Evolutionary conservation across 1,284 basidiomycete genomes (phyloP), one percentile per base, ranked within the genome.

Genomic region (Psilocybe mexicana): DNA sequence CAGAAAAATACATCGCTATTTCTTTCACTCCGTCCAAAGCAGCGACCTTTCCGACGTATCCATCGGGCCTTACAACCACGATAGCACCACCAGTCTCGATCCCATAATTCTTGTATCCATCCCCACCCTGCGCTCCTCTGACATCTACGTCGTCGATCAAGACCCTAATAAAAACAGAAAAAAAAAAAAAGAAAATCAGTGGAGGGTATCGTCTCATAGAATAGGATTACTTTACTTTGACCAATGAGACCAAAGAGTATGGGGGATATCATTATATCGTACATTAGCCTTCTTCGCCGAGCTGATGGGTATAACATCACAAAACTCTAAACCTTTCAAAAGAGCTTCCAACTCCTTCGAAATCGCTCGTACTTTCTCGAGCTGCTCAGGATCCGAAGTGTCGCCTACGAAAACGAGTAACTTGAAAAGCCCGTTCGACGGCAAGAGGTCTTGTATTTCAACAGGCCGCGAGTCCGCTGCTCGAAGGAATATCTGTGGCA

Each of bases 391-490:
- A 23, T 80, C 65, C 6, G 72, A 72, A 6, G 81, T 70, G 59
- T 85, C 74, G 6, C 91, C 90, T 0, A 80, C 74, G 69, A 92
- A 92, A 11, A 91, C 73, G 46, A 93, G 73, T 33, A 92, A 55
- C 65, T 90, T 88, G 79, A 90, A 92, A n/a, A 86, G 83, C 7
- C 78, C 78, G 63, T 92, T 86, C 10, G 88, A 78, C 2, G 83
- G 85, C 43, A 90, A 72, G 44, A 88, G 69, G 62, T 90, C 86
- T 53, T 92, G 90, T 33, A 93, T 75, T 57, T 92, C 82, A 50
- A 82, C 72, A 2, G 86, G 84, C 33, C 82, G 79, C 1, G 74
- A 74, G 69, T 91, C 86, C 14, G 87, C 85, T 2, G 82, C 86
- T 43, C 87, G 82, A 26, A 90, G 71, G 51, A 92, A 73, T 10